Base-by-base conservation (phyloP, 768 basidiomycete species). In the Panaeolus papilionaceus region DNA sequence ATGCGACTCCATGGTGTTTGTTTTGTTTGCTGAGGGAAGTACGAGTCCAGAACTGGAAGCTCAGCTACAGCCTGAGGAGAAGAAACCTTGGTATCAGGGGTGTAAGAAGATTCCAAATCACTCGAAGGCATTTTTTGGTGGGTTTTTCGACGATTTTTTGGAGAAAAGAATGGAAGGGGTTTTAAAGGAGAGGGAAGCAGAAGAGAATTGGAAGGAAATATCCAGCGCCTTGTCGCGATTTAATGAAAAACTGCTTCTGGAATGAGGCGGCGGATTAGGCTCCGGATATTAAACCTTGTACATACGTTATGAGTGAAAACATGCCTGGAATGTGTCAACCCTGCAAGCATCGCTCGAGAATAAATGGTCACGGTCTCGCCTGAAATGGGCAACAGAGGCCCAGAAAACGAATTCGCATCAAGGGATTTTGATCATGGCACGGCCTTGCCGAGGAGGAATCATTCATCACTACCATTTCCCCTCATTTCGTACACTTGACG, bases 21-120 rank as follows among this genome's bases (percentile, higher is more conserved):
- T 6, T 67, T 66, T 58, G 69, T 71, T 6, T 64, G 63, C 33
- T 69, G 69, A 37, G 67, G 67, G 37, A 71, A 69, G 44, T 73
- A 73, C 10, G 71, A 73, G 0, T 23, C 64, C 61, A 70, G 65
- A n/a, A 64, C 64, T n/a, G 64, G 71, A 20, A 70, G 49, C 10
- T 70, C 68, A 37, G 42, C 44, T 18, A 20, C 51, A 6, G 58
- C 51, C 1, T 40, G 42, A 14, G 66, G 70, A 38, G 62, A 33
- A 2, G 54, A 58, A 33, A 33, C 28, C 38, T 63, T 63, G 38
- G 4, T 12, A 10, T 28, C 33, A 5, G 33, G 26, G 6, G 62
- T 26, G 38, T 63, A 63, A 23, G 61, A 38, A 11, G 44, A 63
- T 58, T 58, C 54, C 6, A 58, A 12, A 33, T 58, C 54, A 23